Evolutionary conservation across 208 protist genomes (phyloP).

Genomic region (Leishmania tarentolae): DNA sequence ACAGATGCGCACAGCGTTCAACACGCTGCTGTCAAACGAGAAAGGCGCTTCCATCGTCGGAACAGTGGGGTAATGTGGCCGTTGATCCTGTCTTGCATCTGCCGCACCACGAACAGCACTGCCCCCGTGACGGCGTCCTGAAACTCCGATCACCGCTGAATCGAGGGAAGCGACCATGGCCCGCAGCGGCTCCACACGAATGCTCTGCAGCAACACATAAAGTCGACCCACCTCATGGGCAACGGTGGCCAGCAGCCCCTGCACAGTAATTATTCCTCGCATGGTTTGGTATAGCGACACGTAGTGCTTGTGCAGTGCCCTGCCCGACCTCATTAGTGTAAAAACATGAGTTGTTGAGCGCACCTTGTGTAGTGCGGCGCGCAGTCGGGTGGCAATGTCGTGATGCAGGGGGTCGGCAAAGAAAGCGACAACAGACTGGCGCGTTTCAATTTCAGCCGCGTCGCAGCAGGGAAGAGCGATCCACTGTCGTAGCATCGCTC

Average conservation of each 20-base stretch:
- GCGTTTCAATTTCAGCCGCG: constrained; percentile 49
- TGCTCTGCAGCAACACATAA: constrained; percentile 39
- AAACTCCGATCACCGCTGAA: constrained; percentile 17
- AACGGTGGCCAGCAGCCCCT: constrained; percentile 42
- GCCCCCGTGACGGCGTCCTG: background rate
- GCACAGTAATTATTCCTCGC: constrained; percentile 39
- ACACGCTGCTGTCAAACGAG: background rate
- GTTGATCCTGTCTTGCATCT: background rate
- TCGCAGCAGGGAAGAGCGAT: constrained; percentile 64
- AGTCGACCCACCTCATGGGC: constrained; percentile 52
- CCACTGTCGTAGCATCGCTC: constrained; percentile 78
- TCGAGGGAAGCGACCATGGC: constrained; percentile 38
- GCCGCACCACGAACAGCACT: background rate
- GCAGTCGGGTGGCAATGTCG: constrained; percentile 48
- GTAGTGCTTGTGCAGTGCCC: constrained; percentile 61
- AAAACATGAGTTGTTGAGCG: constrained; percentile 58
- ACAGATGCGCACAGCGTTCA: constrained; percentile 10
- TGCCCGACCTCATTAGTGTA: constrained; percentile 68
- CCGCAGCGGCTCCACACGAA: constrained; percentile 33
- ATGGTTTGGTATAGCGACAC: constrained; percentile 60
- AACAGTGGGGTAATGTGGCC: no score
- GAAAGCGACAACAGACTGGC: constrained; percentile 69
- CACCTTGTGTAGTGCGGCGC: constrained; percentile 52
- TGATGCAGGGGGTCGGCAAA: constrained; percentile 53
- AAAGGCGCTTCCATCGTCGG: background rate